Evolutionary conservation across 1,284 basidiomycete species (phyloP).

Genomic region (Inonotus obliquus): DNA sequence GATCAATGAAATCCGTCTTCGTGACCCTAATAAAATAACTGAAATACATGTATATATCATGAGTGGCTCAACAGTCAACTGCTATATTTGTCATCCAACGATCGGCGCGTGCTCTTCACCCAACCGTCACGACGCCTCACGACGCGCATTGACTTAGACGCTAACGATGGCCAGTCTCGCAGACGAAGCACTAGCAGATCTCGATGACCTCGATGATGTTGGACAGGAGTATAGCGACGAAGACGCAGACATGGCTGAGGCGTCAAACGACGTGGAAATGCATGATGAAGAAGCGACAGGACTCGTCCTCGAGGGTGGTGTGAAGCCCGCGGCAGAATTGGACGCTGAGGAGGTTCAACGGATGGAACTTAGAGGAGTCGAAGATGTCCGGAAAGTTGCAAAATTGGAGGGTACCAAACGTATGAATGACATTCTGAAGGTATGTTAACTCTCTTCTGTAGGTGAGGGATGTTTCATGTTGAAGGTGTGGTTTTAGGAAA

Average conservation of each 20-base stretch:
- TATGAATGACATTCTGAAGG: conserved; percentile 83
- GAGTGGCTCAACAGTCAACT: no score
- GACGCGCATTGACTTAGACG: not conserved
- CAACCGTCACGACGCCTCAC: not conserved
- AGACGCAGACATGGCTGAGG: conserved; percentile 36
- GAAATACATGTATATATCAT: no score
- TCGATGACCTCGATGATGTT: conserved; percentile 46
- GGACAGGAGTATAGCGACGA: conserved; percentile 51
- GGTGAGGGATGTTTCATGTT: not conserved
- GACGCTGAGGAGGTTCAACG: conserved; percentile 89
- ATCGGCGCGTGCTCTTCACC: no score
- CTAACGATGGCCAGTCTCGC: conserved; percentile 67
- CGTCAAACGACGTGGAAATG: conserved; percentile 47
- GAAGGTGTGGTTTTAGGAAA: conserved; percentile 52
- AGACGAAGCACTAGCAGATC: conserved; percentile 85
- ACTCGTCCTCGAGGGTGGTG: conserved; percentile 84
- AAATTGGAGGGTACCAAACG: conserved; percentile 84
- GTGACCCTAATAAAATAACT: no score
- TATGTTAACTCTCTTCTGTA: conserved; percentile 27
- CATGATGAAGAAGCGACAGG: conserved; percentile 45
- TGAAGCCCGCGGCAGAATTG: conserved; percentile 89
- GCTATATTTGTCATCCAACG: no score
- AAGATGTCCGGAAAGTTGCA: conserved; percentile 83
- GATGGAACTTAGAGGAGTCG: conserved; percentile 82
- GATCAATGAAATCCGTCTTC: not conserved